These are phyloP conservation scores for Linnemannia elongata DNA, from an alignment of 192 early-diverging fungal species.

Conservation along the genomic window DNA sequence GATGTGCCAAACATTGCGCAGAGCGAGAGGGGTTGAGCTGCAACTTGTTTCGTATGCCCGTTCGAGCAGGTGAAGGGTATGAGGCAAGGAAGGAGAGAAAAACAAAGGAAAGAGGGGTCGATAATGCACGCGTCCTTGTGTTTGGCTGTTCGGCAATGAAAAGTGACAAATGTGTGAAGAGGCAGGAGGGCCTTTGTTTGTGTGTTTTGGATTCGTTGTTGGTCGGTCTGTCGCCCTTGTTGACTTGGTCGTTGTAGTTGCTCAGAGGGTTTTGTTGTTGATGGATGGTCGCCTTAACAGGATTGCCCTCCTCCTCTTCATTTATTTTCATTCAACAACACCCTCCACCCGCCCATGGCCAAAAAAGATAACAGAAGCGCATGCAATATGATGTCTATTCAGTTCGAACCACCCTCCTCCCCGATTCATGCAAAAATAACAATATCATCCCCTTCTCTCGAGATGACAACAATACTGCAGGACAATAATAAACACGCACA, in stretches of 20 bases:
- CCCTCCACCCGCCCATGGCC: neutral
- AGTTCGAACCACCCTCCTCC: neutral
- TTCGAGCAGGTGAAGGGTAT: neutral
- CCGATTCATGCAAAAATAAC: constrained; percentile 2
- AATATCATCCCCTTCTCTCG: neutral
- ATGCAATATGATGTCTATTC: neutral
- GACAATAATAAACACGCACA: neutral
- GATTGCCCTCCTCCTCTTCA: neutral
- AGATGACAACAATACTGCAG: neutral
- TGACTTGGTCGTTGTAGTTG: neutral
- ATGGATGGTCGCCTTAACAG: neutral
- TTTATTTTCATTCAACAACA: neutral
- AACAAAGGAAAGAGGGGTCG: neutral
- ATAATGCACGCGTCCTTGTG: neutral
- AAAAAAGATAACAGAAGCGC: neutral
- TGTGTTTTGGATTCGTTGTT: neutral
- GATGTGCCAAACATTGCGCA: neutral
- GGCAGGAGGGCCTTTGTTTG: neutral
- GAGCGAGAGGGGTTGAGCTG: neutral
- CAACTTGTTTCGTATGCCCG: neutral
- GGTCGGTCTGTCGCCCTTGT: neutral
- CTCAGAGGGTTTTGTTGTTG: neutral
- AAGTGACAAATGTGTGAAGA: neutral
- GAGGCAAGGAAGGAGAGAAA: neutral
- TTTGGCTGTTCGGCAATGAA: neutral